Evolutionary conservation across 2,329 filamentous ascomycete genomes (phyloP).

Genomic region (Ilyonectria sp.): DNA sequence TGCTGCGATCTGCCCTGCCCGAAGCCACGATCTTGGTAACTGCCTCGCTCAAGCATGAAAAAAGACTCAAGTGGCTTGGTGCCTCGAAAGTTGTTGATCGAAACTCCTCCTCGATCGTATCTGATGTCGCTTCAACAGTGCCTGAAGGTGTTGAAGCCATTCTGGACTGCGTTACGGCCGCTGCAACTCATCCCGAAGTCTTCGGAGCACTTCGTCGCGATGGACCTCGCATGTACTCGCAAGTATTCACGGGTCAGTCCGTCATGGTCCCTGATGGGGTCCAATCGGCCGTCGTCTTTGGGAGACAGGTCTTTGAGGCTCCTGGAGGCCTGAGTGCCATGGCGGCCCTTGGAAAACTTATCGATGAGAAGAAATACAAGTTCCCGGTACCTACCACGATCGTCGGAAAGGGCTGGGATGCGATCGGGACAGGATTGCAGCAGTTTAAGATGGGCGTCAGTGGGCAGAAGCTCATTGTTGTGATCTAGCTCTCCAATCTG

Average conservation of each 20-base stretch:
- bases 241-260: conserved; percentile 35
- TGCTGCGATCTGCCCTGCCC: conserved; percentile 39
- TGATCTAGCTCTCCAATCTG: conserved; percentile 15
- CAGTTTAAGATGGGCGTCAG: conserved; percentile 34
- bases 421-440: conserved; percentile 26
- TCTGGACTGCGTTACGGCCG: conserved; percentile 40
- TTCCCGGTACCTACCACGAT: conserved; percentile 33
- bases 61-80: conserved; percentile 29
- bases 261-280: conserved; percentile 29
- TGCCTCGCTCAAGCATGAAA: conserved; percentile 30
- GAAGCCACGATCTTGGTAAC: conserved; percentile 32
- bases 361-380: conserved; percentile 33
- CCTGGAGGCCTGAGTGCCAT: conserved; percentile 36
- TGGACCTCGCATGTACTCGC: conserved; percentile 35
- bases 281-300: conserved; percentile 29
- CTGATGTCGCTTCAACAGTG: conserved; percentile 10
- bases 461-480: conserved; percentile 40
- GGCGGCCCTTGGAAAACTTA: conserved; percentile 25
- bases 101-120: conserved; percentile 12
- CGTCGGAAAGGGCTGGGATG: conserved; percentile 36
- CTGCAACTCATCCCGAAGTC: conserved; percentile 21
- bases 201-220: conserved; percentile 22
- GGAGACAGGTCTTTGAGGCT: conserved; percentile 33
- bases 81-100: conserved; percentile 32
- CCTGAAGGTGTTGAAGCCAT: conserved; percentile 39